Evolutionary conservation across 225 moss, liverwort and hornwort genomes (phyloP), one percentile per base, ranked within the genome.

Genomic region (Rhytidiadelphus loreus): DNA sequence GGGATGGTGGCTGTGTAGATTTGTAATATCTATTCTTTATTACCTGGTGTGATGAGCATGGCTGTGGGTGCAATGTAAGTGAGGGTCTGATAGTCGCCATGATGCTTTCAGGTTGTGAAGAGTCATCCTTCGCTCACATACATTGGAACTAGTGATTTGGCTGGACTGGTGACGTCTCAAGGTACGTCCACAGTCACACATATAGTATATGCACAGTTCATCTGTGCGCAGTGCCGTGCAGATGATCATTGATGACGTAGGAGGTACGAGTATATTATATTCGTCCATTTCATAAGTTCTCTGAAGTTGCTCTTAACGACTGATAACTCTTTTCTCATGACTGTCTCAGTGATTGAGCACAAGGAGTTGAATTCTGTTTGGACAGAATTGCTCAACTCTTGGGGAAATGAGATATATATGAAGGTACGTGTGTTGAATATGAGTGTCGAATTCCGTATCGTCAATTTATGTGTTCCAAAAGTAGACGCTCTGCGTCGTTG

Each of bases 321-420:
- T 77, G 50, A 59, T 55, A 80, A 65, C 28, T 86, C 33, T 85
- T 70, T 50, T 52, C 79, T 82, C 74, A 88, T 2, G 76, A 81
- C 57, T 88, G 77, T 89, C 78, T 88, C 92, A 95, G 95, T 95
- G 77, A 77, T 95, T 87, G 95, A 95, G 90, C 95, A 95, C 87
- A 77, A 89, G 86, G 95, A 95, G 61, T 88, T 95, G 69, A 95
- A 95, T 85, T 76, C 93, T 41, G 94, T 95, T 46, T 95, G 95
- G 95, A 95, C 95, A 84, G 95, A 95, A 87, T 89, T 95, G 88
- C 89, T 95, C 6, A 95, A 94, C 64, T 95, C 95, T 68, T 95
- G 95, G 95, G 95, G 95, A 37, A 95, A 94, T 84, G 95, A 95
- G 87, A 95, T 95, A 83, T 95, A 95, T 39, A 91, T 95, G 92